Evolutionary conservation across 2,329 filamentous ascomycete genomes (phyloP).

Genomic region (Verticillium zaregamsianum): DNA sequence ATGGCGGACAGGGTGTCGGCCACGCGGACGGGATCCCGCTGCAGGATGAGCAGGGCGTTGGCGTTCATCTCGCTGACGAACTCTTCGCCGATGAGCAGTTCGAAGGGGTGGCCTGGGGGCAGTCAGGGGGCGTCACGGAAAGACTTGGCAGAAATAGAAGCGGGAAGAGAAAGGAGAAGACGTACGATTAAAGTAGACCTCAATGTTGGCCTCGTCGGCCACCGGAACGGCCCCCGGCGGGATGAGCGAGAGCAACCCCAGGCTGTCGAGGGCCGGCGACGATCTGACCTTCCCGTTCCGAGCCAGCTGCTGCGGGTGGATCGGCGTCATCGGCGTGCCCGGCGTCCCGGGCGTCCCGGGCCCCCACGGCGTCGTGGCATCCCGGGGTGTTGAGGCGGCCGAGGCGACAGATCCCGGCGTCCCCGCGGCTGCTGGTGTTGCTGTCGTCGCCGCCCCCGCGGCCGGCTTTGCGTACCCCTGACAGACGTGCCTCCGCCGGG

Average conservation of each 20-base stretch:
- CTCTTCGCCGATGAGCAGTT: constrained; percentile 22
- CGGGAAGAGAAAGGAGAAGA: background rate
- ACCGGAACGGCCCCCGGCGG: constrained; percentile 18
- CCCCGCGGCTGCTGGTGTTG: background rate
- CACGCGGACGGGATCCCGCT: constrained; percentile 21
- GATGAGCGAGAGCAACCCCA: constrained; percentile 13
- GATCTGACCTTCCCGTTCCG: background rate
- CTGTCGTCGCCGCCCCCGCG: background rate
- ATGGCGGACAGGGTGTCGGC: constrained; percentile 23
- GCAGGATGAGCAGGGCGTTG: constrained; percentile 21
- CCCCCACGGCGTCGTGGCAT: background rate
- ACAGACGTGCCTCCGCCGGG: constrained; percentile 21
- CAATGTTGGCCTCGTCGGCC: constrained; percentile 21
- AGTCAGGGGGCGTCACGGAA: background rate
- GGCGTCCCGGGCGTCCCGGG: background rate
- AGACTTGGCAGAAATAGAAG: too few relatives aligned
- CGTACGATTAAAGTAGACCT: constrained; percentile 22
- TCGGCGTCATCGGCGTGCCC: background rate
- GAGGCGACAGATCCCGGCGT: background rate
- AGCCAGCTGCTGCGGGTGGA: background rate
- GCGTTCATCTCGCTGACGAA: constrained; percentile 28
- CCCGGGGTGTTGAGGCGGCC: background rate
- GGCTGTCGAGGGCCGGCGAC: background rate
- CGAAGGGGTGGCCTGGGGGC: constrained; percentile 15
- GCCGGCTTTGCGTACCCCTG: constrained; percentile 19